Evolutionary conservation across 2,329 filamentous ascomycete genomes (phyloP).

Genomic region (Emmonsia crescens): DNA sequence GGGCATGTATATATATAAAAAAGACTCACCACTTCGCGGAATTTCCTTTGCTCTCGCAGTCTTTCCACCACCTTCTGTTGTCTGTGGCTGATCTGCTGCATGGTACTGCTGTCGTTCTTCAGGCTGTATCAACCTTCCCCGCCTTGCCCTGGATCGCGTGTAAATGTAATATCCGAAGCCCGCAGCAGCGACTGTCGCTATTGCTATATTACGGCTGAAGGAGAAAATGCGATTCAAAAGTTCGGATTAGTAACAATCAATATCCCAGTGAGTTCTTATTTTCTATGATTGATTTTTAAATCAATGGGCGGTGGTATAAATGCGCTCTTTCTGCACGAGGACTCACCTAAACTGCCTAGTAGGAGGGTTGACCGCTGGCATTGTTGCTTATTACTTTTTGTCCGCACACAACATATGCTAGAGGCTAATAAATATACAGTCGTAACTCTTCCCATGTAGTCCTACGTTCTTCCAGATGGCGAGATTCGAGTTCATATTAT

Average conservation of each 20-base stretch:
- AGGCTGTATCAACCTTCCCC: not conserved
- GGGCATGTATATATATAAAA: not conserved
- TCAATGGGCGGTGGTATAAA: not conserved
- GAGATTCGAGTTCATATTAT: not conserved
- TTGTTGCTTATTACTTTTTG: not conserved
- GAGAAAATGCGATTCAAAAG: not conserved
- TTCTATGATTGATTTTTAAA: not conserved
- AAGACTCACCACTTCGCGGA: not conserved
- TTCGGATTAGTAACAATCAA: not conserved
- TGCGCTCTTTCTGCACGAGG: not conserved
- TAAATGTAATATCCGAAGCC: not conserved
- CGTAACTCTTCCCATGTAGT: not conserved
- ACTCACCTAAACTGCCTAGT: not conserved
- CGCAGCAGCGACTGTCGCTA: not conserved
- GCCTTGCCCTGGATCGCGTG: not conserved
- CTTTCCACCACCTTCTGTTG: not conserved
- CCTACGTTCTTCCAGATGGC: not conserved
- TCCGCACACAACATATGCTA: not conserved
- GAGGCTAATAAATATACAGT: not conserved
- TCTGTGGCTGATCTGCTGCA: not conserved
- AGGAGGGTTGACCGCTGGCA: not conserved
- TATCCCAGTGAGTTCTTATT: not conserved
- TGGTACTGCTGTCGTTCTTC: not conserved
- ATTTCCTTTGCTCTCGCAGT: not conserved
- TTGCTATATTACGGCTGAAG: not conserved